Percentiles rank a stretch among this genome's conserved stretches.
Evolutionary conservation across 2,329 filamentous ascomycete species (phyloP).

Genomic region (Aspergillus tamarii): DNA sequence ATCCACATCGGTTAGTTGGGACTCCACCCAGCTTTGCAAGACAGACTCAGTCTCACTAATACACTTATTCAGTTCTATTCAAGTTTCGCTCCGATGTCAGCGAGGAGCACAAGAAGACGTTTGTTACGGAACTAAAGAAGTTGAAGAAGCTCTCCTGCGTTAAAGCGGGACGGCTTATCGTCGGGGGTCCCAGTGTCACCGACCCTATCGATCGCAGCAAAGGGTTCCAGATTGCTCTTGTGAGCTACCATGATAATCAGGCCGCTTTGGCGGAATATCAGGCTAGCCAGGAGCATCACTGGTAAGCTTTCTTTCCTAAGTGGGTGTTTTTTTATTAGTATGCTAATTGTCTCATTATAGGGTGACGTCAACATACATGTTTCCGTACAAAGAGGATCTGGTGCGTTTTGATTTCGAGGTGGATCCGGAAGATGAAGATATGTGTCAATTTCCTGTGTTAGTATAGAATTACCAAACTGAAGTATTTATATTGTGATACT

Average conservation of each 20-base stretch:
- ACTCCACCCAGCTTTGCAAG: too few relatives aligned
- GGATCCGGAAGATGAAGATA: slow-evolving; percentile 38
- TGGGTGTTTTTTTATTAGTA: too few relatives aligned
- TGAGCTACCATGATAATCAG: slow-evolving; percentile 55
- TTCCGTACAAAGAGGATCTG: slow-evolving; percentile 58
- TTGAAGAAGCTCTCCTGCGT: slow-evolving; percentile 55
- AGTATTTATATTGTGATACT: too few relatives aligned
- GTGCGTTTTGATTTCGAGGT: slow-evolving; percentile 60
- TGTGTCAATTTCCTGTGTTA: slow-evolving; percentile 19
- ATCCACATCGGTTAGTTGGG: slow-evolving; percentile 8
- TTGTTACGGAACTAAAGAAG: slow-evolving; percentile 52
- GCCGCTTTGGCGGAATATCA: slow-evolving; percentile 56
- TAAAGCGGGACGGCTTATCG: slow-evolving; percentile 52
- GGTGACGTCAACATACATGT: slow-evolving; percentile 56
- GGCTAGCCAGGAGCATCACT: slow-evolving; percentile 56
- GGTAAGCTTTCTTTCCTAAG: slow-evolving; percentile 32
- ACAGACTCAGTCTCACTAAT: background rate
- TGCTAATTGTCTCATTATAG: slow-evolving; percentile 32
- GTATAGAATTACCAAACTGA: background rate
- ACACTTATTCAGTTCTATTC: slow-evolving; percentile 51
- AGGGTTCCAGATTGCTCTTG: slow-evolving; percentile 54
- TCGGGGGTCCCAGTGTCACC: slow-evolving; percentile 58
- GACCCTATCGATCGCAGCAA: slow-evolving; percentile 57
- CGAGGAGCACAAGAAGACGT: slow-evolving; percentile 48
- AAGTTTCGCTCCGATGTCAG: slow-evolving; percentile 52